These are phyloP conservation scores for Pichia eremophila DNA, from an alignment of 805 yeast genomes.

Conservation along the genomic window DNA sequence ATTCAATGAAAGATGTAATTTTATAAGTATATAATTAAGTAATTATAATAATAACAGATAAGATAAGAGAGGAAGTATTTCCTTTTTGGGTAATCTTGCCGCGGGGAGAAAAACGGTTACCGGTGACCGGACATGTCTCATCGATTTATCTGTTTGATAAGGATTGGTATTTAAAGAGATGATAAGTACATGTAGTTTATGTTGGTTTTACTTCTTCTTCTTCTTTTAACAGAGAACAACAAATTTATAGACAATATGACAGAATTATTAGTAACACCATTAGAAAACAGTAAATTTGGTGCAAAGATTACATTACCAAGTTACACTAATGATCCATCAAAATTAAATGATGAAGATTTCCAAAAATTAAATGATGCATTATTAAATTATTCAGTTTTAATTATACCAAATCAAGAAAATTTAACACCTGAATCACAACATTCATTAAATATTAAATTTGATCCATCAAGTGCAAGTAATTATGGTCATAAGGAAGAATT, in stretches of 20 bases:
- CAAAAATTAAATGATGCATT: constrained; percentile 52
- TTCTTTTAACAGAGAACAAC: too few species aligned
- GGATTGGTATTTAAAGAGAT: too few species aligned
- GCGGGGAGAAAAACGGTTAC: too few species aligned
- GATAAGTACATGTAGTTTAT: too few species aligned
- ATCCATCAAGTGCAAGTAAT: constrained; percentile 56
- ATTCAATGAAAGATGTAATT: constrained; percentile 3
- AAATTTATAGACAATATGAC: too few species aligned
- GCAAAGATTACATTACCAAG: constrained; percentile 57
- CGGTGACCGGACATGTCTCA: too few species aligned
- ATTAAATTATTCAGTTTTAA: constrained; percentile 58
- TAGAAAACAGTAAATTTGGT: constrained; percentile 51
- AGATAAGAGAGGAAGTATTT: too few species aligned
- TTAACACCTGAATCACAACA: constrained; percentile 71
- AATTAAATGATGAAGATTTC: constrained; percentile 59
- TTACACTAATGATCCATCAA: constrained; percentile 66
- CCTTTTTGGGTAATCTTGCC: too few species aligned
- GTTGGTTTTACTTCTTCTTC: too few species aligned
- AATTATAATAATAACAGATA: too few species aligned
- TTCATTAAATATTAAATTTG: constrained; percentile 65
- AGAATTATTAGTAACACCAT: constrained; percentile 30
- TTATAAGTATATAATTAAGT: neutral
- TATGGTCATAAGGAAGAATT: constrained; percentile 80
- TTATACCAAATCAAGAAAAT: constrained; percentile 62
- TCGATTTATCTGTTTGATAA: too few species aligned